A percentile compares a stretch with the other conserved stretches of the same genome.
These are phyloP conservation scores for Smallanthus sonchifolius DNA, from an alignment of 129 eudicot genomes.

Conservation along the genomic window DNA sequence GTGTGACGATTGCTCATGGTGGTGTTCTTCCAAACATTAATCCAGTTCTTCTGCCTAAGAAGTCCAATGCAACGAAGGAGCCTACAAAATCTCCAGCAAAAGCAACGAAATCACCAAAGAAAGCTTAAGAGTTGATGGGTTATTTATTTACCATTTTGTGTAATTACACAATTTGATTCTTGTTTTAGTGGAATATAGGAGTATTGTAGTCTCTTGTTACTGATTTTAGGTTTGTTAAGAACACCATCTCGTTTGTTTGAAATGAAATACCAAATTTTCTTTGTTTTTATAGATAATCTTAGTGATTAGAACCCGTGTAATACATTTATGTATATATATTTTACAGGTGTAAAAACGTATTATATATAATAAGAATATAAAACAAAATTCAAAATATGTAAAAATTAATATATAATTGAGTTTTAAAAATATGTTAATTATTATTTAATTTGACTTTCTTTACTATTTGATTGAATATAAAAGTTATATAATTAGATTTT, in stretches of 20 bases:
- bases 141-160: neutral
- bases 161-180: neutral
- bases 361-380: no score
- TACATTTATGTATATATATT: no score
- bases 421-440: no score
- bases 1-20: slow-evolving; percentile 14
- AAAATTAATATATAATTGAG: no score
- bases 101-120: slow-evolving; percentile 47
- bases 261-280: neutral
- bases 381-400: no score
- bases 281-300: no score
- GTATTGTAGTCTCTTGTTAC: neutral
- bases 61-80: slow-evolving; percentile 38
- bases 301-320: no score
- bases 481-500: no score
- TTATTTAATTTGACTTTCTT: no score
- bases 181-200: neutral
- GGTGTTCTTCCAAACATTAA: slow-evolving; percentile 65
- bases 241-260: slow-evolving; percentile 4
- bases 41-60: slow-evolving; percentile 61
- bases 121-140: slow-evolving; percentile 10
- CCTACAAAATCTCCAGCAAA: slow-evolving; percentile 44
- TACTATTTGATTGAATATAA: no score
- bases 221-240: neutral
- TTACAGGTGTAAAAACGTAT: no score